Conservation (phyloP, 164 flowering plant genomes). For the Vitis riparia region DNA sequence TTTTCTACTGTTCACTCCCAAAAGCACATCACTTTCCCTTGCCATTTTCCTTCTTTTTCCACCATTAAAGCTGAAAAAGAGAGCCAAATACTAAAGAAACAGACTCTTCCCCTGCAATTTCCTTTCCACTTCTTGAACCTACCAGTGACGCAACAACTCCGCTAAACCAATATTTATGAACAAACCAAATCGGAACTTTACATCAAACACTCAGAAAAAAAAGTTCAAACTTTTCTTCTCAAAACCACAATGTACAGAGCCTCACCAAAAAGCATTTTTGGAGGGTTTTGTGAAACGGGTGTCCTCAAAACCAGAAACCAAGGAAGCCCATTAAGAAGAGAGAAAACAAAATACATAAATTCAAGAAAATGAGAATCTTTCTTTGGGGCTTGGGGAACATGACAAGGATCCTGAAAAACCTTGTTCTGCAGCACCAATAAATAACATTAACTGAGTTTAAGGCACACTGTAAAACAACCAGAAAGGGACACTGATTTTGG, state of each 20-base stretch:
- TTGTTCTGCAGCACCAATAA: constrained; percentile 6
- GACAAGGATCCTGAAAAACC: constrained; percentile 16
- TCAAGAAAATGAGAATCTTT: constrained; percentile 21
- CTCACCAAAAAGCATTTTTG: background rate
- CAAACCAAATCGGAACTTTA: constrained; percentile 3
- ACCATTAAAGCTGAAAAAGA: constrained; percentile 9
- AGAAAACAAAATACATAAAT: background rate
- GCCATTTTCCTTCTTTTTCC: constrained; percentile 8
- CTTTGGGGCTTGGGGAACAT: constrained; percentile 13
- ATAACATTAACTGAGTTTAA: background rate
- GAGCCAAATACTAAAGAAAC: background rate
- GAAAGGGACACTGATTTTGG: background rate
- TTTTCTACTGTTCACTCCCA: constrained; percentile 2
- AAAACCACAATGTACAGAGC: no score
- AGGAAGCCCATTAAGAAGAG: constrained; percentile 1
- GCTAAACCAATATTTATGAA: background rate
- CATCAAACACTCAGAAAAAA: background rate
- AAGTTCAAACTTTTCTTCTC: background rate
- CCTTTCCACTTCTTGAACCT: constrained; percentile 1
- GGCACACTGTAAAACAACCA: background rate
- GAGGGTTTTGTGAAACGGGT: constrained; percentile 12
- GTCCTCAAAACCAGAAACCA: constrained; percentile 8
- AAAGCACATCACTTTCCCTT: constrained; percentile 15
- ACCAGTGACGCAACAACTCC: background rate
- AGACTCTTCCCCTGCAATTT: background rate